Base-by-base conservation (phyloP, 108 stramenopile genomes). In the Mediolabrus comicus region DNA sequence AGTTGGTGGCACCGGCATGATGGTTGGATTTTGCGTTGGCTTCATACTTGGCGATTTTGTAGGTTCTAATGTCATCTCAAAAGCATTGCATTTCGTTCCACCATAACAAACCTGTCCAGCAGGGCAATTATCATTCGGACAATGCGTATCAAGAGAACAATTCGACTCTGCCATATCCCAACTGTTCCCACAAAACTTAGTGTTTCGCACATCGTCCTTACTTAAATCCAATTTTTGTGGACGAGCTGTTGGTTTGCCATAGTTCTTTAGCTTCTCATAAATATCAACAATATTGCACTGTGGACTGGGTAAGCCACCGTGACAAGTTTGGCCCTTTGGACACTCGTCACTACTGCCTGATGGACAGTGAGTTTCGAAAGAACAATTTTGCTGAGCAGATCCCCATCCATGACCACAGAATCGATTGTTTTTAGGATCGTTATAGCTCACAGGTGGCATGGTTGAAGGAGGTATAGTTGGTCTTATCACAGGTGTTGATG, bases 131-230 rank as follows among this genome's bases (percentile, higher is more conserved):
- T 70, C 64, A 54, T 66, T 63, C 0, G 77, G 77, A 22, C 77
- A 77, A 69, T 77, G 77, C 1, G 69, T 77, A 8, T 14, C 77
- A 41, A 77, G 30, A 30, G 69, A 71, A 29, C 77, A 77, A 41
- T 53, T 62, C 22, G 27, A 34, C 3, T 36, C 33, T 5, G 77
- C 77, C 3, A 9, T 10, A 2, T 7, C 57, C 77, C 77, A 77
- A 26, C 49, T 49, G 8, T 30, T 49, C 9, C 77, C 77, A 30
- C 77, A 77, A 24, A 70, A 77, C 22, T 49, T 38, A 0, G 60
- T 66, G 52, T 66, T 66, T 32, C 4, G 14, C 24, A 30, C 51
- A 16, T 32, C 30, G 26, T 52, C 65, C 28, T 17, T 27, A n/a
- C 5, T n/a, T 2, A 66, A 8, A 14, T 49, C 51, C 1, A 2